Conservation (phyloP, 2,329 filamentous ascomycete species). For the Fusarium setosum region DNA sequence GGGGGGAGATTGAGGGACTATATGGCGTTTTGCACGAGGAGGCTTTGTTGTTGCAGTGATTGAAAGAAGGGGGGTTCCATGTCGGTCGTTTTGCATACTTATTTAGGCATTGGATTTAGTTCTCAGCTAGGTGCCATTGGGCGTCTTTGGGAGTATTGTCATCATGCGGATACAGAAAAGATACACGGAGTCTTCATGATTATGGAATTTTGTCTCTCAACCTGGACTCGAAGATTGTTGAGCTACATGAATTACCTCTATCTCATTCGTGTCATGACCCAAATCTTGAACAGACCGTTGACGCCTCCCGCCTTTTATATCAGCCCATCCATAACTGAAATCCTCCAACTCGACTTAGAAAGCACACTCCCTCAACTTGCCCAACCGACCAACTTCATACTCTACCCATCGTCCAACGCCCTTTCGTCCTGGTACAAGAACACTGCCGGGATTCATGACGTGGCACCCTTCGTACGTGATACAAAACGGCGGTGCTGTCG, state of each 20-base stretch:
- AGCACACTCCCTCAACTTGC: constrained; percentile 71
- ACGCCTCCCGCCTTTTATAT: constrained; percentile 14
- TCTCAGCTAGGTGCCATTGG: background rate
- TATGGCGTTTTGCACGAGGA: constrained; percentile 74
- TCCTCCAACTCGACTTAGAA: constrained; percentile 55
- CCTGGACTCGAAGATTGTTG: background rate
- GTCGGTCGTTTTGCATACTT: constrained; percentile 13
- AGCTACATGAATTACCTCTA: constrained; percentile 11
- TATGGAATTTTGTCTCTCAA: background rate
- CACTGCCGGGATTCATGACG: constrained; percentile 89
- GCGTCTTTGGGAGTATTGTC: background rate
- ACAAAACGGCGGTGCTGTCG: constrained; percentile 83
- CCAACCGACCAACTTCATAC: constrained; percentile 77
- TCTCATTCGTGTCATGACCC: constrained; percentile 26
- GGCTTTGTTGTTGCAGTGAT: constrained; percentile 65
- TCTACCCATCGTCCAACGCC: constrained; percentile 86
- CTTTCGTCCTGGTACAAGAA: constrained; percentile 77
- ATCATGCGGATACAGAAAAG: background rate
- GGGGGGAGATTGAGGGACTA: constrained; percentile 69
- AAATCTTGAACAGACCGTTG: background rate
- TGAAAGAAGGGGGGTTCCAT: background rate
- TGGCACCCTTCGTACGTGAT: constrained; percentile 95
- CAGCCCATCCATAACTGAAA: background rate
- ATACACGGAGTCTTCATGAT: background rate
- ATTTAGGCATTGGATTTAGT: background rate